Evolutionary conservation across 2,329 filamentous ascomycete genomes (phyloP), one percentile per base, ranked within the genome.

Genomic region (Exophiala dermatitidis): DNA sequence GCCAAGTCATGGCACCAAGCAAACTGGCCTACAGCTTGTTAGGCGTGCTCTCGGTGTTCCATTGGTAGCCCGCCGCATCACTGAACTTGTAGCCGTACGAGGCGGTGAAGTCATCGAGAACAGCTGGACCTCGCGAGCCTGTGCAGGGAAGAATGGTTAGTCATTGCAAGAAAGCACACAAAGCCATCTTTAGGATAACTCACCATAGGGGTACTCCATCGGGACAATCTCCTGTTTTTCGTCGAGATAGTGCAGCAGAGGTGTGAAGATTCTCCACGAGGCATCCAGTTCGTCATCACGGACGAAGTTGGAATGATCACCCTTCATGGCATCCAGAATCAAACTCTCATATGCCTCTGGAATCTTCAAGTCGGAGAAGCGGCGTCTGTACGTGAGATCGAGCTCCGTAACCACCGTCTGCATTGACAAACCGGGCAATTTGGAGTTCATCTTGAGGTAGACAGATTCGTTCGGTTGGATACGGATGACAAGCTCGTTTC

Each of bases 381-480:
- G 87, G 72, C 93, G 85, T 69, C 94, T 84, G 79, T 98, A 98
- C 60, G 94, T 98, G 63, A 98, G 82, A 69, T 98, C 93, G 56
- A 98, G 86, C 77, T 98, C 93, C 56, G 93, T 98, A 64, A 96
- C 88, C 37, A 97, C 93, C 8, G 93, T 98, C 79, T 98, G 93
- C 90, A 97, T 98, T 78, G 90, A 97, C 66, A 98, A 79, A 66
- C 93, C 93, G 19, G 93, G 94, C 55, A 98, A 80, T 80, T 98
- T 98, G 31, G 91, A 97, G 85, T 98, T 98, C 93, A 98, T 98
- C 84, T 98, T 98, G 74, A 97, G 95, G 77, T 98, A 98, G 63
- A 98, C 90, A 69, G 88, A 95, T 80, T 98, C 93, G 77, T 98
- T 98, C 65, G 93, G 93, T 78, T 98, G 93, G 62, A 98, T 95